Evolutionary conservation across 441 rosid genomes (phyloP).

Genomic region (Euphorbia corollata): DNA sequence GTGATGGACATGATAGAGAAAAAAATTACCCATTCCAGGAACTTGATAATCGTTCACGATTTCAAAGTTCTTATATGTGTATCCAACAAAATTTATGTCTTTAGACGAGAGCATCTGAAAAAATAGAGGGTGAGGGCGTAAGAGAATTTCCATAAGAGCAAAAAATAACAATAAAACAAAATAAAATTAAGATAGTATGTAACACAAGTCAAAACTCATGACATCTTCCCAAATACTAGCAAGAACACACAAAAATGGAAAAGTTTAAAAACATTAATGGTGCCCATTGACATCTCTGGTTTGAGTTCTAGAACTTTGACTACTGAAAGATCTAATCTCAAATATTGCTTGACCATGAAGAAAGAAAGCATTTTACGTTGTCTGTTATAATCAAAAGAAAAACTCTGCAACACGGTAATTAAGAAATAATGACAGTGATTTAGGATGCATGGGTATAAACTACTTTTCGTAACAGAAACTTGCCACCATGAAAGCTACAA

Average conservation of each 20-base stretch:
- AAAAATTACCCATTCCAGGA: constrained; percentile 61
- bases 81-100: constrained; percentile 87
- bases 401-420: neutral
- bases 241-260: neutral
- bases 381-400: neutral
- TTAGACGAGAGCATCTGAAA: constrained; percentile 89
- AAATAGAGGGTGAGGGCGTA: neutral
- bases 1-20: neutral
- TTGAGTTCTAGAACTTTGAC: neutral
- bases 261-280: neutral
- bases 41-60: constrained; percentile 72
- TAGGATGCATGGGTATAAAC: neutral
- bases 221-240: neutral
- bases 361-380: neutral
- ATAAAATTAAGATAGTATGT: neutral
- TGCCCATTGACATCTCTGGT: neutral
- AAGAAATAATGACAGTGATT: neutral
- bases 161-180: neutral
- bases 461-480: neutral
- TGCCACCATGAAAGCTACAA: neutral
- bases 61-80: constrained; percentile 90
- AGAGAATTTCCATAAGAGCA: constrained; percentile 1
- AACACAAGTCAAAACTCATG: neutral
- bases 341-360: neutral
- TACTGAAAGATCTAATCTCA: neutral